Base-by-base conservation (phyloP, 1,284 basidiomycete species). In the Exobasidium rhododendri region DNA sequence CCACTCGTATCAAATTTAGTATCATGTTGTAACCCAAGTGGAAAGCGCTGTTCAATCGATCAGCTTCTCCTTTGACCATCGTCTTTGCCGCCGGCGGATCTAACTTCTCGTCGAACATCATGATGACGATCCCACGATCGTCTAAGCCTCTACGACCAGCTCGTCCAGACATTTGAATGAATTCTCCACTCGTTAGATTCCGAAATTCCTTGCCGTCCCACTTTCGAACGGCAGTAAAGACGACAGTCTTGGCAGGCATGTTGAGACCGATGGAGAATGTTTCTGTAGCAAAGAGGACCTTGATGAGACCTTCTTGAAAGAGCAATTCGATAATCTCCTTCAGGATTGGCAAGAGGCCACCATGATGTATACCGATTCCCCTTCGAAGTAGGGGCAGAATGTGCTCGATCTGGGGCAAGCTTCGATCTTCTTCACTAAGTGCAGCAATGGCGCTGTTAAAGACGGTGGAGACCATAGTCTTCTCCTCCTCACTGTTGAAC, bases 11-110 rank as follows among this genome's bases (percentile, higher is more conserved):
- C 69, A 99, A 82, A 81, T 98, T 99, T 74, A 99, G 84, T 30
- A 99, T 86, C 96, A 98, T 98, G 81, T 99, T 99, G 82, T 99
- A 99, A 11, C 96, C 94, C 6, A 99, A 84, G 81, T 97, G 94
- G 84, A 99, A 99, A 3, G 96, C 96, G 20, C 94, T 97, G 81
- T 99, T 93, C 64, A 99, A 83, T 44, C 94, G 85, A 81, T 98
- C 96, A 4, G 96, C 94, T 82, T 97, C 91, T 56, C 96, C 96
- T 81, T 97, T 97, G 80, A 98, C 91, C 96, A 99, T 98, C 59
- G 85, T 86, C 83, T 97, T 98, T 51, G 96, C 94, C 0, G 89
- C 86, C 2, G 86, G 81, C 0, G 96, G 94, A 77, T 98, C 96
- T 56, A 99, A 84, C 82, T 96, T 97, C 82, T 97, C 93, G 81